Conservation (phyloP, 345 rosid species). For the Hirschfeldia incana region DNA sequence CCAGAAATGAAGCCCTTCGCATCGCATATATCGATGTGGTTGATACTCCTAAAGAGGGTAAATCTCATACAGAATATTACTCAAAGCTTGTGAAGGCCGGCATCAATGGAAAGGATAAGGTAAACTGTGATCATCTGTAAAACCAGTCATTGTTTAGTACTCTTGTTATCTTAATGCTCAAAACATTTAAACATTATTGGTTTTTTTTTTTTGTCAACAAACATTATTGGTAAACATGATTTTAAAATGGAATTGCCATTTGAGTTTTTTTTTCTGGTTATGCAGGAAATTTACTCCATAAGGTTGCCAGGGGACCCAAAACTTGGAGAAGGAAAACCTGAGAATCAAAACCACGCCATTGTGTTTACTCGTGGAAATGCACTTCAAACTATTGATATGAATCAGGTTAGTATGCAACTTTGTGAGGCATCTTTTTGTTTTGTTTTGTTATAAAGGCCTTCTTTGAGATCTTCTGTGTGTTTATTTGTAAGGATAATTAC, state of each 20-base stretch:
- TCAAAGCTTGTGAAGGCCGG: slow-evolving; percentile 97
- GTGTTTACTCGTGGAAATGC: slow-evolving; percentile 97
- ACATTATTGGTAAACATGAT: neutral
- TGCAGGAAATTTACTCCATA: slow-evolving; percentile 90
- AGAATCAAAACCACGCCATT: slow-evolving; percentile 97
- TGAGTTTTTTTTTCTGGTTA: slow-evolving; percentile 16
- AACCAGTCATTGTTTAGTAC: slow-evolving; percentile 16
- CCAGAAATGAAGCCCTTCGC: slow-evolving; percentile 97
- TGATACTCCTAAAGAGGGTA: slow-evolving; percentile 74
- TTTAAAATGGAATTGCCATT: neutral
- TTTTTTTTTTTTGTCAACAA: no score
- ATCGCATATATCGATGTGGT: slow-evolving; percentile 93
- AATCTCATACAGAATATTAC: slow-evolving; percentile 68
- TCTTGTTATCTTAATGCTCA: slow-evolving; percentile 19
- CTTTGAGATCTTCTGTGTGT: neutral
- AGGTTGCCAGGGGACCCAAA: slow-evolving; percentile 97
- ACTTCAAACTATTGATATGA: slow-evolving; percentile 97
- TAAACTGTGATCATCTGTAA: slow-evolving; percentile 33
- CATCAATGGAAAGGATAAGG: slow-evolving; percentile 96
- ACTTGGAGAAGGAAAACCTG: slow-evolving; percentile 98
- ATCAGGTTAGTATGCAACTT: slow-evolving; percentile 57
- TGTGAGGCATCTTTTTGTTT: neutral
- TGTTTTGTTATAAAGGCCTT: neutral
- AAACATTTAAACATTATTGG: neutral
- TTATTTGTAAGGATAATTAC: slow-evolving; percentile 72